A percentile compares a stretch with the other conserved stretches of the same genome.
Conservation (phyloP, 176 grass and related monocot species). For the Avena insularis region DNA sequence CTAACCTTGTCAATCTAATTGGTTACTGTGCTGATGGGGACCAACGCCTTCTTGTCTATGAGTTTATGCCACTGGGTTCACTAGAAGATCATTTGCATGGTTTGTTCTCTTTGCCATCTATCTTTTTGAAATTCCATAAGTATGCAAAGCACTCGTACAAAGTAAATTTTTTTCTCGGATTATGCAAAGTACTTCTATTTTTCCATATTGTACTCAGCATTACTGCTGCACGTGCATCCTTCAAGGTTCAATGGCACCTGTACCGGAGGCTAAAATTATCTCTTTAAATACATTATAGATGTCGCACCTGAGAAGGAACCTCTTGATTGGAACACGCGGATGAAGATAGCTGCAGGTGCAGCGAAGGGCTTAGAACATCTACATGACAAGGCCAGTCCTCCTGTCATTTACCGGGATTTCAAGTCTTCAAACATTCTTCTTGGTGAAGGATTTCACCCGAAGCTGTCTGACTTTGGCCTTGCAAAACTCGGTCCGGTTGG, state of each 20-base stretch:
- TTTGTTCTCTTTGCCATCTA: constrained; percentile 51
- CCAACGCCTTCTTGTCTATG: constrained; percentile 91
- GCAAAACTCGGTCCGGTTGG: constrained; percentile 93
- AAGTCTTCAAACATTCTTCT: constrained; percentile 96
- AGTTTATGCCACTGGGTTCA: constrained; percentile 95
- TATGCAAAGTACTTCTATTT: background rate
- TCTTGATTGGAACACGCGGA: constrained; percentile 87
- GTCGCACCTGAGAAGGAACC: constrained; percentile 79
- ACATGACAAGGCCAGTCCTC: constrained; percentile 86
- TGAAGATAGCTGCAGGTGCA: constrained; percentile 96
- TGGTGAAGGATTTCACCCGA: constrained; percentile 78
- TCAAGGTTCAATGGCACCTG: background rate
- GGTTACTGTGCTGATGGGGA: constrained; percentile 95
- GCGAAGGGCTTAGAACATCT: constrained; percentile 92
- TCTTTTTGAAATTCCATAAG: constrained; percentile 31
- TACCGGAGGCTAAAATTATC: background rate
- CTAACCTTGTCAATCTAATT: constrained; percentile 88
- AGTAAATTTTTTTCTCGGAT: background rate
- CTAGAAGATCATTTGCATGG: constrained; percentile 95
- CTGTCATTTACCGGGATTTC: constrained; percentile 90
- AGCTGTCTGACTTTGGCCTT: constrained; percentile 89
- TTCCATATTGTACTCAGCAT: constrained; percentile 12
- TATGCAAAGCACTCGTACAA: constrained; percentile 12
- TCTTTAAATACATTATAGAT: constrained; percentile 52
- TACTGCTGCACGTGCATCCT: background rate